phyloP scores from a whole-genome alignment of 352 stramenopile genomes.

The Globisporangium acanthophoron region DNA sequence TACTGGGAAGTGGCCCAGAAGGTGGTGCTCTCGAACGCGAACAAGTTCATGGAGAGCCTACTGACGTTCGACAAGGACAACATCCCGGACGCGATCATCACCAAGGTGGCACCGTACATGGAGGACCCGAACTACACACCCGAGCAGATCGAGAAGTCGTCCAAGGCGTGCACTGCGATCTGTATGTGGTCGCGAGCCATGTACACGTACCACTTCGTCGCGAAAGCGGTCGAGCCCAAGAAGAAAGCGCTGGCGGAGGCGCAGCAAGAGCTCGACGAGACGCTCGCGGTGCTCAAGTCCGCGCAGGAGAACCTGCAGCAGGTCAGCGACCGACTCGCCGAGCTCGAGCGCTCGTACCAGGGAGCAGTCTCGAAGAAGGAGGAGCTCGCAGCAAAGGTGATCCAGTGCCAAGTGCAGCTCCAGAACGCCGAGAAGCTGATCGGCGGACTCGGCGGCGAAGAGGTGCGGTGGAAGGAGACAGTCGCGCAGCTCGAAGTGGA shows the following conservation, averaged over 20 bases:
- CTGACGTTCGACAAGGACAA: conserved; percentile 93
- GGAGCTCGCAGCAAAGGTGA: conserved; percentile 83
- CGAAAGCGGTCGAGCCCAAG: conserved; percentile 76
- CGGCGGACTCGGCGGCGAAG: conserved; percentile 75
- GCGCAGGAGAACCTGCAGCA: conserved; percentile 71
- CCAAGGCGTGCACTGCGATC: conserved; percentile 88
- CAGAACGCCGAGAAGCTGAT: conserved; percentile 86
- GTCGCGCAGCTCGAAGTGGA: conserved; percentile 71
- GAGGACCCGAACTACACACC: conserved; percentile 89
- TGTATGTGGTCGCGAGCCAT: conserved; percentile 88
- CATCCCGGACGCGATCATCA: conserved; percentile 86
- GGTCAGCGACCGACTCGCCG: conserved; percentile 77
- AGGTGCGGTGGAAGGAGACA: conserved; percentile 81
- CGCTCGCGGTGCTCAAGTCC: conserved; percentile 35
- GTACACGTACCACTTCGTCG: conserved; percentile 85
- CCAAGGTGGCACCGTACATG: conserved; percentile 80
- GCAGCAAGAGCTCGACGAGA: conserved; percentile 53
- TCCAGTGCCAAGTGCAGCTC: conserved; percentile 87
- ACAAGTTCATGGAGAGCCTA: conserved; percentile 89
- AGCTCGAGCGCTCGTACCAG: conserved; percentile 85
- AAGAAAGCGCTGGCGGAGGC: conserved; percentile 51
- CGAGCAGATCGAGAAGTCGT: conserved; percentile 90
- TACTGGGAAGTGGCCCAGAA: conserved; percentile 90
- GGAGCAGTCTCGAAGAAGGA: conserved; percentile 88
- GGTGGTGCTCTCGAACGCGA: conserved; percentile 88